Evolutionary conservation across 1,139 yeast genomes (phyloP), one percentile per base, ranked within the genome.

Genomic region (Scheffersomyces insectosa): DNA sequence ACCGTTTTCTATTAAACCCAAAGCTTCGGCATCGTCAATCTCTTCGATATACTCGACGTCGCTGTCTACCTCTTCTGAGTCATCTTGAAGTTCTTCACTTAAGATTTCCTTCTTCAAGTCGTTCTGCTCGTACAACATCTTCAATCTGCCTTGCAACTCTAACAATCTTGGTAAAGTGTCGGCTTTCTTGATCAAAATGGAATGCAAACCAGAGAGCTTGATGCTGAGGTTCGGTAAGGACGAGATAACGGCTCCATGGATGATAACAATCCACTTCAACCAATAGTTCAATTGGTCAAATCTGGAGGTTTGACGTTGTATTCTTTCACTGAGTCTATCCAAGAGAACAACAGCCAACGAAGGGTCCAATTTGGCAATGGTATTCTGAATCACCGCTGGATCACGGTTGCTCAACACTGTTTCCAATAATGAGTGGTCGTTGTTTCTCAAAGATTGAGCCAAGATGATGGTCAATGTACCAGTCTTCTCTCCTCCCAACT

Each of bases 221-320:
- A 77, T 70, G 49, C 80, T 72, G 49, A 87, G 73, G 51, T 86
- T 83, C 37, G 96, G 91, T 43, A 87, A 71, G 13, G 86, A 77
- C 25, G 86, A 78, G 42, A 85, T 68, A 12, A 76, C 70, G 2
- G 95, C 93, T 33, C 99, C 99, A 62, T 95, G 99, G 33, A 87
- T 82, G 38, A 93, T 84, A 57, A 95, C 73, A 40, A 90, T 84
- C 95, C 97, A 91, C 62, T 91, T 88, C 51, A 91, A 83, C 99
- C 99, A 93, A 39, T 82, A 76, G 50, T 86, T 85, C 50, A 93
- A 73, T 47, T 83, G 85, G 33, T 85, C 88, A 50, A 90, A 90
- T 52, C 89, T 79, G 13, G 66, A 61, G 11, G 74, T 60, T 55
- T 75, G 79, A 55, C 95, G 79, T 9, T 91, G 85, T 46, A 89